Base-by-base conservation (phyloP, 2,329 filamentous ascomycete species). In the Hymenoscyphus albidus region DNA sequence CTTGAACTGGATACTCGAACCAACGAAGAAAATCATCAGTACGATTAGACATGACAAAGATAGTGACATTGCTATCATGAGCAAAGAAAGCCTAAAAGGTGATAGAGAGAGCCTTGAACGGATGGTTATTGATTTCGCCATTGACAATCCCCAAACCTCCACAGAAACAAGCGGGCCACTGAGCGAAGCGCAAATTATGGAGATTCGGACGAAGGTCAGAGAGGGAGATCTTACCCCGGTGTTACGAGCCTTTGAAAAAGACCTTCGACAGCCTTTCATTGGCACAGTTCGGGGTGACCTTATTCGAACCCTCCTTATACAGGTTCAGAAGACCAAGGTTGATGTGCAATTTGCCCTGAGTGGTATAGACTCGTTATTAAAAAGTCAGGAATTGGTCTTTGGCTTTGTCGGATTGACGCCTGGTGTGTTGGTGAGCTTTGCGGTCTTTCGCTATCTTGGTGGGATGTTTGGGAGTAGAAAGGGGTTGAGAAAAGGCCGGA, bases 311-410 rank as follows among this genome's bases (percentile, higher is more conserved):
- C 85, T 99, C 35, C 82, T 99, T 56, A 98, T 99, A 63, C 95
- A 99, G 75, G 89, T 99, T 44, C 95, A 99, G 74, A 99, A 99
- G 82, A 98, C 95, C 27, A 99, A 99, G 80, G 95, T 99, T 9
- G 95, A 99, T 74, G 88, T 99, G 13, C 95, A 99, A 77, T 88
- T 98, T 67, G 95, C 95, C 14, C 93, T 99, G 80, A 92, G 91
- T 65, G 95, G 95, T 18, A 99, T 99, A 69, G 94, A 99, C 80
- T 87, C 92, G 40, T 84, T 99, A 39, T 83, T 99, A 64, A 97
- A 95, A 80, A 97, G 93, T 73, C 95, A 99, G 75, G 94, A 99
- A 75, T 84, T 99, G 58, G 91, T 99, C 31, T 99, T 99, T 78
- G 95, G 92, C n/a, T 97, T 99, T 74, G 89, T 99, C 44, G 93